A percentile compares a stretch with the other conserved stretches of the same genome.
Evolutionary conservation across 208 protist species (phyloP).

Genomic region (Leishmania tropica): DNA sequence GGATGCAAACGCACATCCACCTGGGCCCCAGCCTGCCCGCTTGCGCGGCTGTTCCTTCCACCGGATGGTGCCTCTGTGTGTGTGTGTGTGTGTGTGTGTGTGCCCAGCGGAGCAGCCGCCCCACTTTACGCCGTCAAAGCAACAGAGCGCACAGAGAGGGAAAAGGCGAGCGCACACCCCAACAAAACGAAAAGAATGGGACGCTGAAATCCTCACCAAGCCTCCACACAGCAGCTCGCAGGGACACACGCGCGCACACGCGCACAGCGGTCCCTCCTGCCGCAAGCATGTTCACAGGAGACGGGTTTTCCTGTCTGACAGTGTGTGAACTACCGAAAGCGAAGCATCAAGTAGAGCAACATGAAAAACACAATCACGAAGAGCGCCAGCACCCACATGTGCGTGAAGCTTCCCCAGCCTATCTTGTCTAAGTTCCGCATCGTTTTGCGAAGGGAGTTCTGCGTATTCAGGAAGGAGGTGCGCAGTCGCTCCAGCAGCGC

Average conservation of each 20-base stretch:
- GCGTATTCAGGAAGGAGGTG: conserved; percentile 38
- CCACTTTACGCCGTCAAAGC: neutral
- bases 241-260: neutral
- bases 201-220: neutral
- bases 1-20: neutral
- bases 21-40: neutral
- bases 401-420: conserved; percentile 43
- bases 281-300: neutral
- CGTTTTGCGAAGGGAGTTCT: conserved; percentile 44
- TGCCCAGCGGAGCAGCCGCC: neutral
- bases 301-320: neutral
- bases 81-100: too few species aligned
- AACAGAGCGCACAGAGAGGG: neutral
- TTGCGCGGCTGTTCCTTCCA: neutral
- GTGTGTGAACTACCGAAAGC: conserved; percentile 34
- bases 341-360: conserved; percentile 78
- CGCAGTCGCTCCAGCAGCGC: conserved; percentile 59
- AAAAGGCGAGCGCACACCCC: neutral
- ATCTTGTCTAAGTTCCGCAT: conserved; percentile 59
- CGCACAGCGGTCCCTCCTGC: neutral
- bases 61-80: too few species aligned
- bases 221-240: neutral
- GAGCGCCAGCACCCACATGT: conserved; percentile 86
- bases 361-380: conserved; percentile 80
- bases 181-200: neutral